phyloP scores from a whole-genome alignment of 225 moss, liverwort and hornwort species.

The Lunularia cruciata region DNA sequence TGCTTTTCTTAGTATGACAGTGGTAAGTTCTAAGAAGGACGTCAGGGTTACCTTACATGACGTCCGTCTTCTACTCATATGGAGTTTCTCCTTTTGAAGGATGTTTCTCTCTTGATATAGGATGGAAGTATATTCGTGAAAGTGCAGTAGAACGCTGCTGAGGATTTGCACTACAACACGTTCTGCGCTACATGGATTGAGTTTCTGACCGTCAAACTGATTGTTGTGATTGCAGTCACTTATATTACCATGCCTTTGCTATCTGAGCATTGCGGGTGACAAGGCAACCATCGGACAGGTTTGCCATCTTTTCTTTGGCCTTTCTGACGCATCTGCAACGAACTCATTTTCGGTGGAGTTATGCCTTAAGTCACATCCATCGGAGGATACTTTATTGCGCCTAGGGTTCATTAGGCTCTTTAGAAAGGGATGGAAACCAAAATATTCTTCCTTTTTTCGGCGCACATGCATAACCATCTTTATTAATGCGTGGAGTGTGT shows the following conservation, averaged over 20 bases:
- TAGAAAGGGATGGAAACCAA: not conserved
- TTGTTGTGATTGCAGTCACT: constrained; percentile 30
- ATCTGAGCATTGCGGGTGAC: constrained; percentile 33
- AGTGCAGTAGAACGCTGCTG: not conserved
- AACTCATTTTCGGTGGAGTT: not conserved
- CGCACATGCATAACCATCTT: too few species aligned
- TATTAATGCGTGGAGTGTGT: not conserved
- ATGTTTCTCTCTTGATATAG: not conserved
- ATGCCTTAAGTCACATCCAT: not conserved
- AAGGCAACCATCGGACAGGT: constrained; percentile 31
- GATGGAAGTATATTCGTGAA: not conserved
- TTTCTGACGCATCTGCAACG: not conserved
- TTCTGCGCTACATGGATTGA: not conserved
- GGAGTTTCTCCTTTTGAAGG: too few species aligned
- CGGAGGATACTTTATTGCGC: too few species aligned
- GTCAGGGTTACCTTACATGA: not conserved
- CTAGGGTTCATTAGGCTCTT: not conserved
- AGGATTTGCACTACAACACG: too few species aligned
- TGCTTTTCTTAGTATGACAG: constrained; percentile 83
- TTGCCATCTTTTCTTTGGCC: not conserved
- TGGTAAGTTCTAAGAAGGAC: constrained; percentile 52
- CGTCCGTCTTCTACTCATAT: not conserved
- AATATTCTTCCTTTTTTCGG: too few species aligned
- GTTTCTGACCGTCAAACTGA: not conserved
- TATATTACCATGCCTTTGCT: constrained; percentile 40